Base-by-base conservation (phyloP, 2,329 filamentous ascomycete species). In the Arachnopeziza araneosa region DNA sequence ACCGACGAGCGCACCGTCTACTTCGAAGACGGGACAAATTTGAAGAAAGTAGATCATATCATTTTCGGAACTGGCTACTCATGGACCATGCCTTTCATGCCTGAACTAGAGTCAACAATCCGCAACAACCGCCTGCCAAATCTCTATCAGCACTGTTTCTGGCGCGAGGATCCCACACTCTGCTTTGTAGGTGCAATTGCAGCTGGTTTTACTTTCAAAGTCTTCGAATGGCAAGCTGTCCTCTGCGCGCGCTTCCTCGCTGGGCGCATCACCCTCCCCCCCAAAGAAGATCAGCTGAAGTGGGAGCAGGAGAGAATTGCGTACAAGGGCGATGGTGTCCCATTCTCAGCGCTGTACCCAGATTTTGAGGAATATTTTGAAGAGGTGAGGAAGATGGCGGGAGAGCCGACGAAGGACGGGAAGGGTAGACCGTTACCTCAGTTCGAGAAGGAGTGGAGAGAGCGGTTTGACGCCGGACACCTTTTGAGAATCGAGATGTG, bases 151-250 rank as follows among this genome's bases (percentile, higher is more conserved):
- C 83, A 86, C 66, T 73, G 85, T 0, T 80, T 86, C 7, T 83
- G 78, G 69, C 75, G 74, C 36, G 65, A 77, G 21, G 84, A 87
- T 63, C 80, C 83, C 0, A 80, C 77, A 0, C 72, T 86, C 10
- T 71, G 81, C 1, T 87, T 86, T 66, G 75, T 86, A 1, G 84
- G 83, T 24, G 84, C 84, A 3, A 82, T 81, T 60, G 74, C 75
- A 1, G 80, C 81, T 0, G 82, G 82, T 0, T 71, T 89, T 26
- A 89, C 86, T 0, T 89, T 89, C 74, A 87, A 85, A 68, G 79
- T 88, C 30, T 88, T 87, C 58, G 86, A 88, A 72, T 88, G 83
- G 83, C 85, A 88, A 67, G 84, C 84, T 7, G 84, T 88, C 0
- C 77, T 83, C 1, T 83, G 80, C 0, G 85, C 85, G 1, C 75